Percentiles rank a stretch among this genome's conserved stretches.
Evolutionary conservation across 192 early-diverging fungal genomes (phyloP).

Genomic region (Coemansia sp.): DNA sequence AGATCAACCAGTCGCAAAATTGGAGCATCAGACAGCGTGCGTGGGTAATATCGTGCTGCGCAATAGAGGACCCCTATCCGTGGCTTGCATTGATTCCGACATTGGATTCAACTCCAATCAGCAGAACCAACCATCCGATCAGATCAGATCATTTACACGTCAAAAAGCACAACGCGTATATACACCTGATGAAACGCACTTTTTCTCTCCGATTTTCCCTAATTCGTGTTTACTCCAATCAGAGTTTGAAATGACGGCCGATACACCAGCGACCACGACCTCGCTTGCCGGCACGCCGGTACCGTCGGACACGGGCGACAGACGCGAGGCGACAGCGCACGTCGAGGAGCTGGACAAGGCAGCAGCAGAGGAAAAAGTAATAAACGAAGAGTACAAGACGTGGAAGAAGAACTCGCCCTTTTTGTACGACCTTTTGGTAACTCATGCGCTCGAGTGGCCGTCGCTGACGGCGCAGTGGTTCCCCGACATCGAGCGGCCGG

Average conservation of each 20-base stretch:
- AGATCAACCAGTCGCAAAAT: slow-evolving; percentile 1
- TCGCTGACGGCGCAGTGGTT: slow-evolving; percentile 97
- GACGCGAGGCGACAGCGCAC: slow-evolving; percentile 25
- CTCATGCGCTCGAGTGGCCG: slow-evolving; percentile 99
- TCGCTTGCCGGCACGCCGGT: slow-evolving; percentile 46
- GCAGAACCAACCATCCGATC: too few species aligned
- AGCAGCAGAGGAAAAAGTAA: slow-evolving; percentile 73
- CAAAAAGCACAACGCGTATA: too few species aligned
- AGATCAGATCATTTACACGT: too few species aligned
- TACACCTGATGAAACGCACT: neutral
- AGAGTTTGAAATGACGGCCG: slow-evolving; percentile 9
- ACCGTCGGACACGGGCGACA: slow-evolving; percentile 34
- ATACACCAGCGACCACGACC: slow-evolving; percentile 43
- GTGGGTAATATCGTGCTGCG: neutral
- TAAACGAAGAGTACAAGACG: slow-evolving; percentile 97
- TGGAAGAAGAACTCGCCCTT: slow-evolving; percentile 99
- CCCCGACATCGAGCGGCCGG: slow-evolving; percentile 87
- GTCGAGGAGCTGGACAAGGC: slow-evolving; percentile 46
- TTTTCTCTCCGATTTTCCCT: neutral
- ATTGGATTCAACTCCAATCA: too few species aligned
- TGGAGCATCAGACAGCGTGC: neutral
- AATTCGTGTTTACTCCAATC: neutral
- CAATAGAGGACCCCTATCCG: too few species aligned
- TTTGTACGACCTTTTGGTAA: slow-evolving; percentile 95
- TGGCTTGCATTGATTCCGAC: too few species aligned